phyloP scores from a whole-genome alignment of 495 filamentous ascomycete species.

The Tuber calosporum region DNA sequence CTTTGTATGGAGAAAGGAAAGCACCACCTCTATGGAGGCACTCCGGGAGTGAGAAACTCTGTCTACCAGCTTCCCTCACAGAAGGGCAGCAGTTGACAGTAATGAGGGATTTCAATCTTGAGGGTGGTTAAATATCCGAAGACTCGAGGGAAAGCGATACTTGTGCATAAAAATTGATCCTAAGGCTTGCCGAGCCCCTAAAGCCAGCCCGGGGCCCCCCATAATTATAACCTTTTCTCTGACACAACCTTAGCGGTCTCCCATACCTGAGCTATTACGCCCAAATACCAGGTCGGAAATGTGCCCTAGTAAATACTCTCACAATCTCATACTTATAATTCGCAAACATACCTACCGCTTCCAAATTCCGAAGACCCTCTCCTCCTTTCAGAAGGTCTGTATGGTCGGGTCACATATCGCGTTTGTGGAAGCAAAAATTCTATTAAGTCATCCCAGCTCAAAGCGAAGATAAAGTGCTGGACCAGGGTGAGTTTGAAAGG shows the following conservation, averaged over 20 bases:
- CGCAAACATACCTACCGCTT: too few species aligned
- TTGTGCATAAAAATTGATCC: background rate
- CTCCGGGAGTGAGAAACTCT: conserved; percentile 10
- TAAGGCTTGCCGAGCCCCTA: background rate
- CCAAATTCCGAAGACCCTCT: too few species aligned
- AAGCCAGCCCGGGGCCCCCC: background rate
- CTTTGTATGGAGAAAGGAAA: conserved; percentile 19
- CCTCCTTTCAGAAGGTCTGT: too few species aligned
- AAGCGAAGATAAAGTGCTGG: too few species aligned
- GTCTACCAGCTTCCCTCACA: conserved; percentile 14
- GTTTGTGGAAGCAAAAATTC: too few species aligned
- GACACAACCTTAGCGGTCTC: background rate
- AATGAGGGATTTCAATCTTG: background rate
- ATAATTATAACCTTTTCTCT: background rate
- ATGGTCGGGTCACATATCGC: too few species aligned
- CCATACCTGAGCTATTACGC: background rate
- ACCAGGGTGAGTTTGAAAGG: too few species aligned
- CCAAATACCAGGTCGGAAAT: background rate
- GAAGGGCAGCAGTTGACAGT: background rate
- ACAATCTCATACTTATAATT: too few species aligned
- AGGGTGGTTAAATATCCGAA: background rate
- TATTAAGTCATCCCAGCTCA: too few species aligned
- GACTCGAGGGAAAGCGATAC: background rate
- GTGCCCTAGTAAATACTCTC: background rate
- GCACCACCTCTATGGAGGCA: conserved; percentile 29